phyloP scores from a whole-genome alignment of 208 protist genomes.

The Leishmania mexicana region DNA sequence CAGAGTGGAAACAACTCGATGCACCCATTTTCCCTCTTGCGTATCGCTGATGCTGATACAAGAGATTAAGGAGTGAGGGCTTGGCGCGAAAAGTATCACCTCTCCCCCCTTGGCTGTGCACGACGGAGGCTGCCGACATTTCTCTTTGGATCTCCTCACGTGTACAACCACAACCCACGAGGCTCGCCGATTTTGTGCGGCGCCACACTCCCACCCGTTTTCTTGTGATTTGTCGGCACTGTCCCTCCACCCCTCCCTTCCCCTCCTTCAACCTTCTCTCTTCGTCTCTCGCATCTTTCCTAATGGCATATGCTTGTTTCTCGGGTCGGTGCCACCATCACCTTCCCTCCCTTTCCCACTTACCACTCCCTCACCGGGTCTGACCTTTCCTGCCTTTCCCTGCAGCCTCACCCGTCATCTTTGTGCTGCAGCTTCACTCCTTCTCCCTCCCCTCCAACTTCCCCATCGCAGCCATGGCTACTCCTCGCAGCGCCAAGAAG shows the following conservation, averaged over 20 bases:
- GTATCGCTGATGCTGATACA: neutral
- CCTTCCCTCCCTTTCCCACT: neutral
- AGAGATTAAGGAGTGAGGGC: neutral
- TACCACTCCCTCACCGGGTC: neutral
- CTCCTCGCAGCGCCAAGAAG: slow-evolving; percentile 77
- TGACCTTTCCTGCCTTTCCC: neutral
- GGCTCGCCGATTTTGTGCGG: neutral
- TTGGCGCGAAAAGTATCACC: neutral
- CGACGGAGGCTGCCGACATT: neutral
- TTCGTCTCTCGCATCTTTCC: neutral
- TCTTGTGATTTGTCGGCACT: neutral
- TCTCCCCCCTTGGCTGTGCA: neutral
- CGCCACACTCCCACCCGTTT: neutral
- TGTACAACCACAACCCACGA: neutral
- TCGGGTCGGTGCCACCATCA: neutral
- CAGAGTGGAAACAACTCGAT: neutral
- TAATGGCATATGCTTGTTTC: neutral
- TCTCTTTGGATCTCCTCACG: neutral
- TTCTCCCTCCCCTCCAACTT: neutral
- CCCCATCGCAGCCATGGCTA: slow-evolving; percentile 46
- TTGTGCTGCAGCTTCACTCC: neutral
- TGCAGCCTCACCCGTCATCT: neutral
- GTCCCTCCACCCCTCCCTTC: neutral
- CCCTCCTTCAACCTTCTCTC: neutral
- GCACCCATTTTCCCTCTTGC: neutral